Conservation (phyloP, 345 rosid species). For the Capsella bursapastoris region DNA sequence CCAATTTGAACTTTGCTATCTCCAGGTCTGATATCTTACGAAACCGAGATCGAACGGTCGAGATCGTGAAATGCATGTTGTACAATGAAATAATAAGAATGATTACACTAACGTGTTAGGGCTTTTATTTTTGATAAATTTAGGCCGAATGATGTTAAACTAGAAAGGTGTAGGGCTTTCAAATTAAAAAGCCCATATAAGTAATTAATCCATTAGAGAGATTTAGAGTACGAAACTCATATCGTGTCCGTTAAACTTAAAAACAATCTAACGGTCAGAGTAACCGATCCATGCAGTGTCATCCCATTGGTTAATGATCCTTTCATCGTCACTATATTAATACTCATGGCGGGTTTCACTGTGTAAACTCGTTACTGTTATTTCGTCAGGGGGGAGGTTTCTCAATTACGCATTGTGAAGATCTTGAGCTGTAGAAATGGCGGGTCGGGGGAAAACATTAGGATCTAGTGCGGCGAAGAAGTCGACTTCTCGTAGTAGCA, state of each 20-base stretch:
- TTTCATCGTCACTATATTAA: conserved; percentile 46
- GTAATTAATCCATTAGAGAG: not conserved
- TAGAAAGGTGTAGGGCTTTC: not conserved
- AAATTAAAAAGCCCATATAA: conserved; percentile 9
- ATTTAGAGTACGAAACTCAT: not conserved
- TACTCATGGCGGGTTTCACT: conserved; percentile 10
- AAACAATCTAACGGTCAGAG: conserved; percentile 41
- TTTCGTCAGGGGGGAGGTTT: too few relatives aligned
- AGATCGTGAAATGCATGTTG: too few relatives aligned
- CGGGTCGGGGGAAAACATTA: conserved; percentile 87
- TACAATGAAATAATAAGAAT: too few relatives aligned
- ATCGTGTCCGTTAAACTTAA: conserved; percentile 38
- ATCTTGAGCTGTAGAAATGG: conserved; percentile 49
- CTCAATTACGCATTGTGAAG: too few relatives aligned
- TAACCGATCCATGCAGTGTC: conserved; percentile 46
- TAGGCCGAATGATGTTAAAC: not conserved
- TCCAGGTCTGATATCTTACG: too few relatives aligned
- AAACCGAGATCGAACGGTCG: too few relatives aligned
- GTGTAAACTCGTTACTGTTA: too few relatives aligned
- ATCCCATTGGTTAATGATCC: conserved; percentile 46
- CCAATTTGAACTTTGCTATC: not conserved
- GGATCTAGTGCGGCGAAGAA: conserved; percentile 87
- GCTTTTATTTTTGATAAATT: too few relatives aligned
- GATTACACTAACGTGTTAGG: too few relatives aligned
- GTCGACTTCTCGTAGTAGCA: conserved; percentile 91